Evolutionary conservation across 805 yeast species (phyloP), one percentile per base, ranked within the genome.

Genomic region (Candida glaebosa): DNA sequence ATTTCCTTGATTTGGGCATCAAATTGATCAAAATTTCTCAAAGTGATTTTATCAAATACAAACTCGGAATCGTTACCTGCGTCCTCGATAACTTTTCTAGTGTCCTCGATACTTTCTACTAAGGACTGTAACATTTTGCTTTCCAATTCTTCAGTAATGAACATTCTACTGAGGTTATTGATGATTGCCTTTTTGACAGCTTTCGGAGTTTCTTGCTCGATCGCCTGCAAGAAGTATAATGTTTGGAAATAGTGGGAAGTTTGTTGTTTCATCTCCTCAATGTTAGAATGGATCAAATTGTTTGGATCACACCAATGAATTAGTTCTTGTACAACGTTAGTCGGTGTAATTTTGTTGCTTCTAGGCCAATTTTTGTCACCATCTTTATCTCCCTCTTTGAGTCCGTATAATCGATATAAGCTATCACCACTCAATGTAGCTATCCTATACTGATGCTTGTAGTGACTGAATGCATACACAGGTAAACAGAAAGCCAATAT

Each of bases 401-500:
- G 28, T 24, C 10, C 10, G 28, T 8, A 24, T 45, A 85, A 59
- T 51, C 93, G 68, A 41, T 69, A 65, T 31, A 86, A 61, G 2
- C 86, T 78, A 60, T 84, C 91, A 3, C 82, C 78, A 22, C 84
- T 81, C 19, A 85, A 73, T 24, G 77, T 63, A 5, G 81, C 73
- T 53, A 89, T 63, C 45, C 81, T 70, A 37, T 71, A 74, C 58
- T 87, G 96, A 57, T 89, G 95, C 14, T 65, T 65, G 0, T 71
- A 67, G 52, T 82, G 89, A 25, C 95, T 84, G 54, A 80, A 84
- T 30, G 93, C 81, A 58, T 86, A 88, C 0, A 86, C 95, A 0
- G 97, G 96, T 14, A 90, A 71, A 57, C 96, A 89, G 54, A 87
- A 90, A 7, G 93, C 79, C 44, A 90, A 75, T 0, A 86, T 85